phyloP scores from a whole-genome alignment of 805 yeast genomes.

The Metschnikowia corniflorae region DNA sequence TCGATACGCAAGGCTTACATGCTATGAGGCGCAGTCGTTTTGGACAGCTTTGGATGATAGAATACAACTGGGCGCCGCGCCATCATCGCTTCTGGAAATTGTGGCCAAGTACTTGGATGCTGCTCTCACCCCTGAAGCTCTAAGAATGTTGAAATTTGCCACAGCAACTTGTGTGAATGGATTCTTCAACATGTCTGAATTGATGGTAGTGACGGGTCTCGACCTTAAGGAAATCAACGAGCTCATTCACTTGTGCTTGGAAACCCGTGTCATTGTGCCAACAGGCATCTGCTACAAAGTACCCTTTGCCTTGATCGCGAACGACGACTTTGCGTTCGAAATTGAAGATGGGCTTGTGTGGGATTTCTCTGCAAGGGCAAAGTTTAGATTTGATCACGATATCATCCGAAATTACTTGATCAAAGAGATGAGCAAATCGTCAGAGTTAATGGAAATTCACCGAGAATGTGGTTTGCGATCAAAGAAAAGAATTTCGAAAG shows the following conservation, averaged over 20 bases:
- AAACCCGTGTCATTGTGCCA: conserved; percentile 33
- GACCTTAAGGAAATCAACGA: conserved; percentile 30
- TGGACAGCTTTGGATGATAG: conserved; percentile 4
- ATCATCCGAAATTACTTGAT: conserved; percentile 31
- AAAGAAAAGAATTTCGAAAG: conserved; percentile 21
- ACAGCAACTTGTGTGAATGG: conserved; percentile 38
- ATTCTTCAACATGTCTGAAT: conserved; percentile 34
- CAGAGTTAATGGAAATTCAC: conserved; percentile 31
- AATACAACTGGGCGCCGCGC: neutral
- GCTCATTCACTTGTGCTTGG: conserved; percentile 32
- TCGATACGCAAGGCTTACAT: conserved; percentile 8
- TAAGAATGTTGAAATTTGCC: conserved; percentile 34
- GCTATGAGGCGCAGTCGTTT: neutral
- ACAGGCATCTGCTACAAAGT: conserved; percentile 43
- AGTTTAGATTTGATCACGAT: conserved; percentile 42
- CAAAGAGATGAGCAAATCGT: conserved; percentile 21
- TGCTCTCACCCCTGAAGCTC: conserved; percentile 17
- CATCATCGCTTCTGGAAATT: conserved; percentile 5
- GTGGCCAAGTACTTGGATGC: conserved; percentile 22
- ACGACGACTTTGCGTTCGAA: conserved; percentile 26
- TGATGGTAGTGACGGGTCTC: conserved; percentile 34
- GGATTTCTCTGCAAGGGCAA: conserved; percentile 33
- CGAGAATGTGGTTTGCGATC: conserved; percentile 42
- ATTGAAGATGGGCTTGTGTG: conserved; percentile 28
- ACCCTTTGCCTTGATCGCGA: conserved; percentile 40